A percentile compares a stretch with the other conserved stretches of the same genome.
phyloP scores from a whole-genome alignment of 805 yeast genomes.

The Myxozyma lipomycoides region DNA sequence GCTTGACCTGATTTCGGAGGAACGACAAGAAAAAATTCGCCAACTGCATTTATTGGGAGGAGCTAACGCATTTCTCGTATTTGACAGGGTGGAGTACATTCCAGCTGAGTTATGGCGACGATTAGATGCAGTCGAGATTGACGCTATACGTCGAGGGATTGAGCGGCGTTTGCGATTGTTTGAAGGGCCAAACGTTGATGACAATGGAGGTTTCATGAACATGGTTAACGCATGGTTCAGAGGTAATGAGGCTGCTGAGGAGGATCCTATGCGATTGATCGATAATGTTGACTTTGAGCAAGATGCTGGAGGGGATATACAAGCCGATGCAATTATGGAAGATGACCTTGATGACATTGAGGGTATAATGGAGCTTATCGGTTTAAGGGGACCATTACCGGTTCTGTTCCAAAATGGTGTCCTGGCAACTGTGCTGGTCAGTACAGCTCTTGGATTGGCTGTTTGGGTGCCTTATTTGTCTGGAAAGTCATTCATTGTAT shows the following conservation, averaged over 20 bases:
- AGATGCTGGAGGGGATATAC: slow-evolving; percentile 6
- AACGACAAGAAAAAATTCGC: background rate
- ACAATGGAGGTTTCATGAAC: background rate
- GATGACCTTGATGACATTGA: slow-evolving; percentile 31
- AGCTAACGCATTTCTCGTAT: background rate
- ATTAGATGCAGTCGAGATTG: background rate
- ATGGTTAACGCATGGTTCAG: background rate
- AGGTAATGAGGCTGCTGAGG: background rate
- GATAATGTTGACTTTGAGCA: slow-evolving; percentile 10
- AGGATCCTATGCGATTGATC: slow-evolving; percentile 8
- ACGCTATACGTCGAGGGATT: background rate
- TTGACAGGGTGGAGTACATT: background rate
- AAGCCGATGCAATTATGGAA: slow-evolving; percentile 11
- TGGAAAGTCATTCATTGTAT: slow-evolving; percentile 26
- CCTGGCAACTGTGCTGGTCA: slow-evolving; percentile 25
- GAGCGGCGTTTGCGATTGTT: background rate
- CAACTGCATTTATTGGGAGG: background rate
- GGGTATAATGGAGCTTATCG: slow-evolving; percentile 34
- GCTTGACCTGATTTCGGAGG: background rate
- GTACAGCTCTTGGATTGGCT: slow-evolving; percentile 20
- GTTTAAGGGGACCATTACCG: slow-evolving; percentile 30
- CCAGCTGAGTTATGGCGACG: background rate
- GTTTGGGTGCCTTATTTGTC: slow-evolving; percentile 31
- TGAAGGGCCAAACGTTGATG: background rate
- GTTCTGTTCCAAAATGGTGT: slow-evolving; percentile 28